Base-by-base conservation (phyloP, 2,329 filamentous ascomycete species). In the Zarea fungicola region DNA sequence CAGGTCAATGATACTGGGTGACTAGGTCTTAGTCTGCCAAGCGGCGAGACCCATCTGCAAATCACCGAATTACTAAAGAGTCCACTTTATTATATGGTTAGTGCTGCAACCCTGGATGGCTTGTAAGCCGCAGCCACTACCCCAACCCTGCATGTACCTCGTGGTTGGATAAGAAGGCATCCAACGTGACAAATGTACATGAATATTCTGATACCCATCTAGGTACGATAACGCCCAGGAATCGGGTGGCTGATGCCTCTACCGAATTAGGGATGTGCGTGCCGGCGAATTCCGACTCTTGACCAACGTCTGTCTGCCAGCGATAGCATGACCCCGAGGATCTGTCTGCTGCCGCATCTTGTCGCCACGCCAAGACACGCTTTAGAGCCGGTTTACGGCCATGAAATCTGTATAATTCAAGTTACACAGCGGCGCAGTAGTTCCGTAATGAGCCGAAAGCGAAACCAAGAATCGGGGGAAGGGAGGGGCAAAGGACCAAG, bases 21-120 rank as follows among this genome's bases (percentile, higher is more conserved):
- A 34, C 10, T 42, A 35, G 46, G n/a, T 49, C 37, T 49, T 49
- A 49, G 46, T 49, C 39, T 37, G 46, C 46, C 46, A 49, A 49
- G 46, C 10, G 26, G 34, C 22, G 16, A 31, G 19, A 23, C 18
- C 36, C 39, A 42, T 42, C 29, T 13, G 10, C 39, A 42, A 42
- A 29, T 49, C 46, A 49, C 31, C 23, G 37, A 31, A 37, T 49
- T 49, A 49, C 46, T 49, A 49, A 49, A 37, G 39, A 37, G 29
- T 42, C 46, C 46, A 42, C 46, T 49, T 49, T 49, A 49, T 49
- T 49, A 49, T 49, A 49, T 34, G 31, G 14, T 29, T 13, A 29
- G 18, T 26, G 23, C 36, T 42, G 39, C 39, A 18, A 37, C 37
- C 16, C 31, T 18, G 39, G 37, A 19, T 23, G 29, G 23, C 23